Evolutionary conservation across 768 basidiomycete species (phyloP), one percentile per base, ranked within the genome.

Genomic region (Mycena sanguinolenta): DNA sequence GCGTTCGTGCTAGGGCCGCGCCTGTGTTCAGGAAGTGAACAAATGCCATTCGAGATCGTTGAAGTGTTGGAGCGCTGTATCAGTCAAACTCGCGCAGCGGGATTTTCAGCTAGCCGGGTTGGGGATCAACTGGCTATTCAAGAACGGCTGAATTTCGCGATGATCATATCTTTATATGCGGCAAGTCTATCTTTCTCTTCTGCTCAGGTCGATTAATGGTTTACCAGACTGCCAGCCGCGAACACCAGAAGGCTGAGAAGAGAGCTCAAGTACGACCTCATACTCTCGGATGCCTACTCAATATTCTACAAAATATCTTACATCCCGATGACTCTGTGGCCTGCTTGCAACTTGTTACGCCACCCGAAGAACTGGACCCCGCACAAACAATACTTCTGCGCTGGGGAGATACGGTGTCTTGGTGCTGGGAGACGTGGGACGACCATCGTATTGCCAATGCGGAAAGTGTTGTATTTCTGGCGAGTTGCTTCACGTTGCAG

Each of bases 371-470:
- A 23, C 76, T 86, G 8, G 86, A 89, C 75, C 65, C 74, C 53
- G 78, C 90, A 14, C 85, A 87, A 67, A 77, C 55, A 8, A 82
- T 91, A 25, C 76, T 94, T n/a, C 63, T 92, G n/a, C 80, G 80
- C 69, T 93, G 90, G 88, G 87, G 89, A 34, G 71, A 83, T 14
- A 79, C 86, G 14, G 77, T 91, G 3, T 84, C 86, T 1, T 93
- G 92, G 92, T 83, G 82, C 63, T 95, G 93, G 92, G 79, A 76
- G 14, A 77, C 85, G 9, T 94, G 91, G 90, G 77, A 80, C 55
- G 91, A 92, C 73, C 80, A 82, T 67, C 84, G 88, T 25, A 76
- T 81, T 44, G 82, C 85, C 32, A 79, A 88, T 39, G 80, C 85
- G 2, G 90, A 91, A 62, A 80, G 79, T 32, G 81, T 92, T 54